Conservation (phyloP, 129 eudicot species). For the Tagetes erecta region DNA sequence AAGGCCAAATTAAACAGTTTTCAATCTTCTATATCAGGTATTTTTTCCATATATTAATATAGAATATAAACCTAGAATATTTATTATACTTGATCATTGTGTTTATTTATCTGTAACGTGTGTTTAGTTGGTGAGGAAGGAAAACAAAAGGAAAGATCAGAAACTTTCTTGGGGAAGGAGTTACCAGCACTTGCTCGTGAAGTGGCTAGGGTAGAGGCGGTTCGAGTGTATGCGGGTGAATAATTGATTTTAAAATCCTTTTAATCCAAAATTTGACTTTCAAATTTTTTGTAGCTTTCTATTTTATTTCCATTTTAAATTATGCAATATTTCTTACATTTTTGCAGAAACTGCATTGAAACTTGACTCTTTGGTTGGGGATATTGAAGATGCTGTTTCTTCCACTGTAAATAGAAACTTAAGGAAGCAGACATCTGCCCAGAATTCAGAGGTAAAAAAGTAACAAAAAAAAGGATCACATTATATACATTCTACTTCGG, state of each 20-base stretch:
- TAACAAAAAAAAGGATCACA: not conserved
- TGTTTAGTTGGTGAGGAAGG: conserved; percentile 43
- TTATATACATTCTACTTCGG: not conserved
- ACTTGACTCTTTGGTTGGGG: conserved; percentile 87
- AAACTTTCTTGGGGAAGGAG: conserved; percentile 70
- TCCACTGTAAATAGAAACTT: conserved; percentile 57
- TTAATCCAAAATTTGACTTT: not conserved
- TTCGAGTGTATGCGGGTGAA: conserved; percentile 85
- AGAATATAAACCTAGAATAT: not conserved
- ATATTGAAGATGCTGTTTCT: conserved; percentile 92
- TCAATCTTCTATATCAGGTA: conserved; percentile 38
- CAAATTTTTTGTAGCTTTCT: not conserved
- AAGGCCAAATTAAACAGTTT: conserved; percentile 45
- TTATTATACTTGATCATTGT: not conserved
- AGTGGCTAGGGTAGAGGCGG: conserved; percentile 93
- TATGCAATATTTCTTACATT: not conserved
- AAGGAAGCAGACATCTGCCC: conserved; percentile 49
- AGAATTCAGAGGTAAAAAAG: conserved; percentile 57
- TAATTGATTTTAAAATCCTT: not conserved
- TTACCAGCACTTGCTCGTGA: conserved; percentile 92
- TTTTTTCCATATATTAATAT: not conserved
- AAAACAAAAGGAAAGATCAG: conserved; percentile 47
- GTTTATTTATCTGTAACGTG: not conserved
- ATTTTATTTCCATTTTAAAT: not conserved
- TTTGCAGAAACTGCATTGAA: conserved; percentile 80